Percentiles rank a stretch among this genome's conserved stretches.
phyloP scores from a whole-genome alignment of 192 early-diverging fungal genomes.

The Coemansia sp. region DNA sequence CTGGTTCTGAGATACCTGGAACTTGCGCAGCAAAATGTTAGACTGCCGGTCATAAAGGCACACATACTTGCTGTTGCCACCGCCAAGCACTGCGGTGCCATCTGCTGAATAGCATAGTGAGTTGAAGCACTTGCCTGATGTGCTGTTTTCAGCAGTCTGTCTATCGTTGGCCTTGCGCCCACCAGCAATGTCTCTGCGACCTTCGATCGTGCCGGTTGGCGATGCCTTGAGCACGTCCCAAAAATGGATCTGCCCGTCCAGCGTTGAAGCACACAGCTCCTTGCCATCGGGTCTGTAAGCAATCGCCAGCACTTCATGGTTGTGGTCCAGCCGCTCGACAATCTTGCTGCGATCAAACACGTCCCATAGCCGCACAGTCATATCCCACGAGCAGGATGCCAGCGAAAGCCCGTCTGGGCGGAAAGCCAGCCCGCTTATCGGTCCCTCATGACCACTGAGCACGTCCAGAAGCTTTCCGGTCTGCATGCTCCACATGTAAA shows the following conservation, averaged over 20 bases:
- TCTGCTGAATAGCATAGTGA: slow-evolving; percentile 94
- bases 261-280: slow-evolving; percentile 78
- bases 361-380: slow-evolving; percentile 86
- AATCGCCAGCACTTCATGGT: slow-evolving; percentile 80
- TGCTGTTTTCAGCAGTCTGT: slow-evolving; percentile 75
- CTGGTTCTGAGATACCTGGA: slow-evolving; percentile 88
- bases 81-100: slow-evolving; percentile 85
- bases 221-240: slow-evolving; percentile 84
- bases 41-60: slow-evolving; percentile 88
- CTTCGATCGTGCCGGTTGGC: slow-evolving; percentile 78
- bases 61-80: slow-evolving; percentile 93
- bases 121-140: slow-evolving; percentile 86
- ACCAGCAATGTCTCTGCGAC: slow-evolving; percentile 86
- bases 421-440: slow-evolving; percentile 82
- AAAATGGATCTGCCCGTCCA: slow-evolving; percentile 91
- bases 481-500: slow-evolving; percentile 98
- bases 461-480: slow-evolving; percentile 98
- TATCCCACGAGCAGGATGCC: slow-evolving; percentile 92
- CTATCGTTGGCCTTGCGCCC: slow-evolving; percentile 81
- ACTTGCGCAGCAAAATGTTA: slow-evolving; percentile 77
- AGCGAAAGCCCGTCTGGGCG: slow-evolving; percentile 77
- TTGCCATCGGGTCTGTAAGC: slow-evolving; percentile 89
- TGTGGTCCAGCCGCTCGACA: slow-evolving; percentile 77
- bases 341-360: slow-evolving; percentile 81
- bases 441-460: slow-evolving; percentile 88